phyloP scores from a whole-genome alignment of 2,329 filamentous ascomycete species.

The Botryosphaeria dothidea region DNA sequence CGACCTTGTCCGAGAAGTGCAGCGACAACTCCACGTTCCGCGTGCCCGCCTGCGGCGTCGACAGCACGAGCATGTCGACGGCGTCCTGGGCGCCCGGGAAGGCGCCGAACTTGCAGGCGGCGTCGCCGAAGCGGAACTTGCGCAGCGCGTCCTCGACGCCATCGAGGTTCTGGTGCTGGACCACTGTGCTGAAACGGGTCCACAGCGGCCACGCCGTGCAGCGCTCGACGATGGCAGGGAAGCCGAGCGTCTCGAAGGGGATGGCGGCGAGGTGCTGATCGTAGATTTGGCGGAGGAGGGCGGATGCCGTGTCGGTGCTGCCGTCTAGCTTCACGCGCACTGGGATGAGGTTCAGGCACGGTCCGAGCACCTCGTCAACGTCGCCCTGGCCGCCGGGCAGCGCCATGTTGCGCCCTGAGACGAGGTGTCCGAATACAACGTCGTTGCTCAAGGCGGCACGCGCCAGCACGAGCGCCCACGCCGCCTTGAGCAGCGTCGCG shows the following conservation, averaged over 20 bases:
- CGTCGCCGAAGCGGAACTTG: constrained; percentile 23
- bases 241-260: constrained; percentile 36
- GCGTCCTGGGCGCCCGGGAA: constrained; percentile 34
- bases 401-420: constrained; percentile 40
- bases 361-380: constrained; percentile 41
- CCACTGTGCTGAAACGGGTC: constrained; percentile 37
- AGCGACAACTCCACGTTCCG: constrained; percentile 29
- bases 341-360: constrained; percentile 21
- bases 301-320: neutral
- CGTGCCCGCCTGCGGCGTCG: constrained; percentile 25
- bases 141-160: constrained; percentile 52
- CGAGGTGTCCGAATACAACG: constrained; percentile 46
- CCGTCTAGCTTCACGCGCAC: constrained; percentile 1
- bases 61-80: constrained; percentile 35
- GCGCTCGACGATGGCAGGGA: constrained; percentile 35
- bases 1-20: constrained; percentile 41
- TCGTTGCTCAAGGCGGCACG: constrained; percentile 36
- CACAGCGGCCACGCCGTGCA: constrained; percentile 40
- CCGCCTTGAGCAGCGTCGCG: constrained; percentile 46
- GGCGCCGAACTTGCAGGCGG: constrained; percentile 32
- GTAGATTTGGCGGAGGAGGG: neutral
- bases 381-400: constrained; percentile 30
- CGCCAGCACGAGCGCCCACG: constrained; percentile 33
- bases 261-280: constrained; percentile 46
- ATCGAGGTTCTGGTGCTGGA: constrained; percentile 36